A percentile compares a stretch with the other conserved stretches of the same genome.
Conservation (phyloP, 768 basidiomycete genomes). For the Lentinus tigrinus region DNA sequence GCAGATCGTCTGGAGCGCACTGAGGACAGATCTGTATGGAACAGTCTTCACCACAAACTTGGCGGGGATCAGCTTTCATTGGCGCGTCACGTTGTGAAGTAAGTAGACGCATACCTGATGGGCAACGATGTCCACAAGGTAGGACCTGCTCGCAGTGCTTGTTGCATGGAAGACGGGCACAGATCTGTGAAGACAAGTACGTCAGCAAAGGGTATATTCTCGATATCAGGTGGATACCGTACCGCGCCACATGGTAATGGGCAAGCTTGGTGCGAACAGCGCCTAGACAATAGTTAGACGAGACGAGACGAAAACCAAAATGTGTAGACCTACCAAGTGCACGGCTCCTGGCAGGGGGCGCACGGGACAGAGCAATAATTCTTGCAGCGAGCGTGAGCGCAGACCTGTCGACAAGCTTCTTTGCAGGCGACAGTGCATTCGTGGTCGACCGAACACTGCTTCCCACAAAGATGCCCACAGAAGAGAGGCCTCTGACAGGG, state of each 20-base stretch:
- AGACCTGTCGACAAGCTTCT: conserved; percentile 50
- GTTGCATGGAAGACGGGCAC: conserved; percentile 65
- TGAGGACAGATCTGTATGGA: conserved; percentile 48
- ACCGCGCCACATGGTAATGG: conserved; percentile 70
- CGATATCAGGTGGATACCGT: conserved; percentile 25
- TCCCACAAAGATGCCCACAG: conserved; percentile 55
- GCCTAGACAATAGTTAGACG: conserved; percentile 32
- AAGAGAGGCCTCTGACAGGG: conserved; percentile 50
- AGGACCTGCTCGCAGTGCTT: conserved; percentile 47
- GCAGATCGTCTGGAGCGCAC: conserved; percentile 43
- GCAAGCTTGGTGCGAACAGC: conserved; percentile 53
- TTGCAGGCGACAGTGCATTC: conserved; percentile 47
- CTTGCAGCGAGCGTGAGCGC: conserved; percentile 51
- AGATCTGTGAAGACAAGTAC: conserved; percentile 42
- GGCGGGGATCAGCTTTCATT: neutral
- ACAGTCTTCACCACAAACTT: conserved; percentile 73
- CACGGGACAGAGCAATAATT: conserved; percentile 52
- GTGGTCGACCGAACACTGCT: conserved; percentile 49
- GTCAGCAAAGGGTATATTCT: neutral
- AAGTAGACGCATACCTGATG: conserved; percentile 47
- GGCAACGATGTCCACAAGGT: conserved; percentile 62
- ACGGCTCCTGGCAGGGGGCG: conserved; percentile 61
- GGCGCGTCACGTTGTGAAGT: neutral
- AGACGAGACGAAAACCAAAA: neutral
- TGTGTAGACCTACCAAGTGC: conserved; percentile 44